Conservation (phyloP, 179 eudicot genomes). For the Beta macrorhiza region DNA sequence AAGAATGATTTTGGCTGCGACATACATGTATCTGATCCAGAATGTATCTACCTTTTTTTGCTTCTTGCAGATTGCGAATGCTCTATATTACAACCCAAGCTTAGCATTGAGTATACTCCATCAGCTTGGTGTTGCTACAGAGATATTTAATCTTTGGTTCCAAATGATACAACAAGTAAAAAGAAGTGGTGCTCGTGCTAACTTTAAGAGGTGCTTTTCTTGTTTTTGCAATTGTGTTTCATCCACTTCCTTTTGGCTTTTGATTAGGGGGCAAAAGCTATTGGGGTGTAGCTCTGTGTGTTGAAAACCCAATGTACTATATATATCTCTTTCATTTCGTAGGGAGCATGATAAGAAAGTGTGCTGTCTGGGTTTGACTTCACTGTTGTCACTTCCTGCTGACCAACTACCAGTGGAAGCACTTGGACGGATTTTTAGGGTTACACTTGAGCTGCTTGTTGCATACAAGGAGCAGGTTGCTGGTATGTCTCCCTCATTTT, state of each 20-base stretch:
- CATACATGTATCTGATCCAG: constrained; percentile 3
- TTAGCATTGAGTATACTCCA: constrained; percentile 78
- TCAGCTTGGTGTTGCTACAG: constrained; percentile 79
- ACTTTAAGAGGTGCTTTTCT: constrained; percentile 66
- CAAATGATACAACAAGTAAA: constrained; percentile 96
- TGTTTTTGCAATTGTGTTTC: background rate
- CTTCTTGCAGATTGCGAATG: constrained; percentile 72
- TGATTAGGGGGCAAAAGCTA: background rate
- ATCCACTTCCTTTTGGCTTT: background rate
- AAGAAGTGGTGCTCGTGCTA: constrained; percentile 66
- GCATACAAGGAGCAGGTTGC: constrained; percentile 96
- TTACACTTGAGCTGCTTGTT: constrained; percentile 84
- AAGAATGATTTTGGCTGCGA: background rate
- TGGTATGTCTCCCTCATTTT: constrained; percentile 40
- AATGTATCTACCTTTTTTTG: constrained; percentile 7
- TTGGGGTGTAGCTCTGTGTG: background rate
- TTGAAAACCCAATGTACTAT: background rate
- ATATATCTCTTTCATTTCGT: constrained; percentile 21
- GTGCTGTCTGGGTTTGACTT: constrained; percentile 93
- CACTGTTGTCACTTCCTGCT: constrained; percentile 75
- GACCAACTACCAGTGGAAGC: constrained; percentile 89
- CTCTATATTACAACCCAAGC: constrained; percentile 82
- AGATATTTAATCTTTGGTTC: constrained; percentile 88
- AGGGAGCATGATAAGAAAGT: constrained; percentile 98
- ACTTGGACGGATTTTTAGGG: constrained; percentile 80